A percentile compares a stretch with the other conserved stretches of the same genome.
Conservation (phyloP, 2,329 filamentous ascomycete species). For the Pyricularia pennisetigena region DNA sequence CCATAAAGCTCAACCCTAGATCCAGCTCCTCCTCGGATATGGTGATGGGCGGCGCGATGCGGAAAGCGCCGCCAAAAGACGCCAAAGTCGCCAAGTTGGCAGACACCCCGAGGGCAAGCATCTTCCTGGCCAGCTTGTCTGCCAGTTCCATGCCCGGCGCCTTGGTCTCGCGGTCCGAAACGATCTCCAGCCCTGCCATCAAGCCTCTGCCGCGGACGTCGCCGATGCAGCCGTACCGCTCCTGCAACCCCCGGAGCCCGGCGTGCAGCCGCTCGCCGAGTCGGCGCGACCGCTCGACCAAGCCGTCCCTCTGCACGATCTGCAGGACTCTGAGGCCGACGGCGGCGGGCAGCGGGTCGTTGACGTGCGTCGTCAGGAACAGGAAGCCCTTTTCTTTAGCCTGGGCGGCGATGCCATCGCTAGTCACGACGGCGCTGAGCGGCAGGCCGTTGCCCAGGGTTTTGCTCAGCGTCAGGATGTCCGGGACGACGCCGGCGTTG, state of each 20-base stretch:
- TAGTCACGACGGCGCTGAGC: conserved; percentile 46
- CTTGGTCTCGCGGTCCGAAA: conserved; percentile 34
- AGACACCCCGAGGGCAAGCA: conserved; percentile 38
- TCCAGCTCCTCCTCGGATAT: conserved; percentile 39
- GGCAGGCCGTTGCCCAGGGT: conserved; percentile 46
- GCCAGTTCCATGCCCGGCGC: conserved; percentile 35
- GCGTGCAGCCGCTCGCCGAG: conserved; percentile 35
- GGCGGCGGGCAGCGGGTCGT: conserved; percentile 50
- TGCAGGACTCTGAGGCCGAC: conserved; percentile 53
- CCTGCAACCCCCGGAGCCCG: conserved; percentile 33
- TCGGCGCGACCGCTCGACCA: conserved; percentile 33
- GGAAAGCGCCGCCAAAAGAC: conserved; percentile 45
- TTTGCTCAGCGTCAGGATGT: conserved; percentile 43
- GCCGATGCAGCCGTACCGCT: conserved; percentile 49
- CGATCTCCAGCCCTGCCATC: conserved; percentile 49
- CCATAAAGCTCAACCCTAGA: conserved; percentile 43
- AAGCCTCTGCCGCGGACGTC: conserved; percentile 50
- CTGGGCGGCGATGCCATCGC: conserved; percentile 37
- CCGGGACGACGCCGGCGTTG: conserved; percentile 32
- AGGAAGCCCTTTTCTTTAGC: conserved; percentile 39
- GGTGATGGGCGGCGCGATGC: conserved; percentile 51
- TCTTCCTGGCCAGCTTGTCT: conserved; percentile 21
- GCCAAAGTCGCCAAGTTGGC: conserved; percentile 44
- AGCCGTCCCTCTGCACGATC: conserved; percentile 44
- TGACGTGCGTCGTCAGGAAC: conserved; percentile 53